A percentile compares a stretch with the other conserved stretches of the same genome.
Evolutionary conservation across 2,329 filamentous ascomycete genomes (phyloP).

Genomic region (Fusarium avenaceum): DNA sequence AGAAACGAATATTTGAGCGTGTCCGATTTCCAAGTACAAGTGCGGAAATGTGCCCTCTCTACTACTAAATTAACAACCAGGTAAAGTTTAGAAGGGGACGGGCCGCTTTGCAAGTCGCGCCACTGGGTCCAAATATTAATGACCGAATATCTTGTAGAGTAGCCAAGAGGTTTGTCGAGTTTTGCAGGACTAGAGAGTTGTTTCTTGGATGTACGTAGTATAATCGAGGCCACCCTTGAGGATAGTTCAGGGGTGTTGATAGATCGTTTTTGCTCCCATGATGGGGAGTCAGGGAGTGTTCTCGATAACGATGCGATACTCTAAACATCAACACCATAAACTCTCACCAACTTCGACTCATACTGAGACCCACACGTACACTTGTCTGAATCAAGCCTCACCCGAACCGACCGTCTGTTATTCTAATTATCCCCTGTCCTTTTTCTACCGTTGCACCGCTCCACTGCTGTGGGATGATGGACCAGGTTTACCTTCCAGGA

Average conservation of each 20-base stretch:
- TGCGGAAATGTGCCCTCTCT: too few species aligned
- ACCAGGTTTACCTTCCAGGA: constrained; percentile 12
- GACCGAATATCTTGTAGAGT: background rate
- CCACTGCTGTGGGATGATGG: constrained; percentile 40
- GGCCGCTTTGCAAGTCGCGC: constrained; percentile 20
- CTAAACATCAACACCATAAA: background rate
- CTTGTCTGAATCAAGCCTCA: constrained; percentile 27
- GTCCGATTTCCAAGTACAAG: background rate
- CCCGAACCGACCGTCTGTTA: constrained; percentile 20
- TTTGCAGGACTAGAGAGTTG: background rate
- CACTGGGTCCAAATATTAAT: background rate
- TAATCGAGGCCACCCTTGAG: constrained; percentile 1
- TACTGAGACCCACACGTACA: background rate
- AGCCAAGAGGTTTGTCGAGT: background rate
- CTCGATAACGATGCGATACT: background rate
- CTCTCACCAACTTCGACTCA: constrained; percentile 2
- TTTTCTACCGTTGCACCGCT: constrained; percentile 23
- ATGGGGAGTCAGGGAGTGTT: background rate
- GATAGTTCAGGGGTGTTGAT: background rate
- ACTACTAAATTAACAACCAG: too few species aligned
- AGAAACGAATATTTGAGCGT: background rate
- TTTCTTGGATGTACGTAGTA: background rate
- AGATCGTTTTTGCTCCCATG: background rate
- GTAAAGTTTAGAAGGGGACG: constrained; percentile 27
- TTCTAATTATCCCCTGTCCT: constrained; percentile 14